Evolutionary conservation across 768 basidiomycete genomes (phyloP).

Genomic region (Suillus subaureus): DNA sequence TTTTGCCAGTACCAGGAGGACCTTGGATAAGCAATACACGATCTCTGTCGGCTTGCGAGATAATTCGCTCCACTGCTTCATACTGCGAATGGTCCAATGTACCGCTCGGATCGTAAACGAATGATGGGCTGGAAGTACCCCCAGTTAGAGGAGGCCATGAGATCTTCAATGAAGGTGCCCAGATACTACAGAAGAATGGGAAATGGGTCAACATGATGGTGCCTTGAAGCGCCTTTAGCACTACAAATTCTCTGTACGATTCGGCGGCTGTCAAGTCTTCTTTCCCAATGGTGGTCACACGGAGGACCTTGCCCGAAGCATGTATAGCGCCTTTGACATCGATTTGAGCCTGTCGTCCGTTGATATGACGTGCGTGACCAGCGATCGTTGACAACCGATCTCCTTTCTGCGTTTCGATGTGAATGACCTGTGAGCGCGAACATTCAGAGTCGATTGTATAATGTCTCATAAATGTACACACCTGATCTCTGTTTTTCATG

Average conservation of each 20-base stretch:
- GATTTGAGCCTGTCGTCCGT: slow-evolving; percentile 42
- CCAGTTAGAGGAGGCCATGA: slow-evolving; percentile 22
- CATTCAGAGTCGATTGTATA: not conserved
- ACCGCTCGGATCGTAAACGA: slow-evolving; percentile 1
- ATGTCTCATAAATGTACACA: not conserved
- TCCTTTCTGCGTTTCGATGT: not conserved
- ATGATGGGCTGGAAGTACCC: not conserved
- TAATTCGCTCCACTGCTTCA: too few relatives aligned
- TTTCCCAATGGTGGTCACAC: slow-evolving; percentile 53
- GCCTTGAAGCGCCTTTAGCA: slow-evolving; percentile 25
- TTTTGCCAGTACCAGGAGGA: slow-evolving; percentile 48
- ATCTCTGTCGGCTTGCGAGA: too few relatives aligned
- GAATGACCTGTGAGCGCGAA: not conserved
- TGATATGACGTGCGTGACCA: slow-evolving; percentile 25
- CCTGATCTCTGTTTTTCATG: slow-evolving; percentile 14
- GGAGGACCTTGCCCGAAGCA: slow-evolving; percentile 18
- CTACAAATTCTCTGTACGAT: slow-evolving; percentile 20
- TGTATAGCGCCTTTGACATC: slow-evolving; percentile 23
- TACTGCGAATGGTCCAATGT: slow-evolving; percentile 28
- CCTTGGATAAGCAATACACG: slow-evolving; percentile 35
- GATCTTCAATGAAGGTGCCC: slow-evolving; percentile 23
- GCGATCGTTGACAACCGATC: slow-evolving; percentile 5
- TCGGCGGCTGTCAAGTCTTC: slow-evolving; percentile 62
- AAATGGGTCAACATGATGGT: slow-evolving; percentile 18
- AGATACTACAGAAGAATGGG: slow-evolving; percentile 6